Evolutionary conservation across 371 early-diverging fungal genomes (phyloP), one percentile per base, ranked within the genome.

Genomic region (Saksenaea oblongispora): DNA sequence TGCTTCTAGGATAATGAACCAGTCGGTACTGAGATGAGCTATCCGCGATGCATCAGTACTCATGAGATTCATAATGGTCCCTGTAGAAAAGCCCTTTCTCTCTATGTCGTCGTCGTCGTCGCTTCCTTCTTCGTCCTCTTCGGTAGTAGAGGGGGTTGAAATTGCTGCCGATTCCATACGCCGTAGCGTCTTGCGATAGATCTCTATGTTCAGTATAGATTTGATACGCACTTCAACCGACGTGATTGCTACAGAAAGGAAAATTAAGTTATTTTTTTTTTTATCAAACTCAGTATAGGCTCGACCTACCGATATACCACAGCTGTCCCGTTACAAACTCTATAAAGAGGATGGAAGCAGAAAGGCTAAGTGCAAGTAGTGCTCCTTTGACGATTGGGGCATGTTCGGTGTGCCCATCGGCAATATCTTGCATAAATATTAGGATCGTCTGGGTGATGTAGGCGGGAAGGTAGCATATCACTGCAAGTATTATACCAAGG

Each of bases 41-140:
- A 94, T 74, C 53, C 90, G 80, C 42, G 79, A 76, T 5, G 86
- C 64, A 61, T 95, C 95, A 0, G 93, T 87, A 10, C 92, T 87
- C 68, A 93, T 86, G 54, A 95, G 67, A 69, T 90, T 94, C 65
- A 88, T 87, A 57, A 94, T 79, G 22, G 83, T 85, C 15, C 94
- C 94, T 15, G 75, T 68, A 14, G 75, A 64, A 1, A 62, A 66
- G 31, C 63, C 68, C 15, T 70, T 74, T 47, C 72, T 72, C 3
- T 17, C 34, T 8, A 8, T 31, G 8, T 59, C 56, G 0, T 44
- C 56, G 22, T 15, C 26, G 18, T 42, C 35, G 13, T n/a, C 34
- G 15, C 24, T 57, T 24, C 27, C 53, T 54, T 70, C 64, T 61
- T 76, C 22, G 37, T 68, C 58, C 18, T 66, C 69, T 54, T 58